phyloP scores from a whole-genome alignment of 352 stramenopile species.

The Phytophthora sansomeana region DNA sequence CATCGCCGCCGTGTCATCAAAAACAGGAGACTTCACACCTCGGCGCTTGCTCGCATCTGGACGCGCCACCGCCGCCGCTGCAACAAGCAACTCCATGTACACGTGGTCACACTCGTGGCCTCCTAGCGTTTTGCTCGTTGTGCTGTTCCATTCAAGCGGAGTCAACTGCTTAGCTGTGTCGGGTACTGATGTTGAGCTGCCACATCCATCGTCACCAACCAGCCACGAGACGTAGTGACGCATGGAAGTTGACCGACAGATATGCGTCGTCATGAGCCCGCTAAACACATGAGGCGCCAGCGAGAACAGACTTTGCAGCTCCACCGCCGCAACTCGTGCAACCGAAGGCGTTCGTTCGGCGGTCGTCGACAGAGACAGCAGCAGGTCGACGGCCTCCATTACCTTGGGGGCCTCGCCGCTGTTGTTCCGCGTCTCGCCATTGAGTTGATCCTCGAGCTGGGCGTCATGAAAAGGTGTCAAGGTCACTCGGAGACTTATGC shows the following conservation, averaged over 20 bases:
- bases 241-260: constrained; percentile 28
- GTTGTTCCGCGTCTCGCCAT: not conserved
- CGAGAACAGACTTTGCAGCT: constrained; percentile 27
- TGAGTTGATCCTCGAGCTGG: constrained; percentile 13
- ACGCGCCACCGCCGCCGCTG: constrained; percentile 16
- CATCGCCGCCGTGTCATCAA: constrained; percentile 34
- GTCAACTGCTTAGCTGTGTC: not conserved
- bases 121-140: not conserved
- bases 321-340: constrained; percentile 18
- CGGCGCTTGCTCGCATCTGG: constrained; percentile 14
- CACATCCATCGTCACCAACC: constrained; percentile 2
- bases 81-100: constrained; percentile 31
- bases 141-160: not conserved
- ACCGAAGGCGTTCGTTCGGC: constrained; percentile 14
- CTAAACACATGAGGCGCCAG: constrained; percentile 15
- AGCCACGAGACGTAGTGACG: constrained; percentile 27
- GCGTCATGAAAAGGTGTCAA: constrained; percentile 29
- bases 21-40: constrained; percentile 22
- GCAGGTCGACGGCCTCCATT: constrained; percentile 37
- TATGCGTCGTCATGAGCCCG: constrained; percentile 31
- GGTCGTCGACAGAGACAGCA: constrained; percentile 28
- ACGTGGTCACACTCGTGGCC: constrained; percentile 11
- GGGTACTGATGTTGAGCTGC: not conserved
- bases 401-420: constrained; percentile 17
- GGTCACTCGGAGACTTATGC: constrained; percentile 26